Conservation (phyloP, 176 grass and related monocot genomes). For the Oryza australiensis region DNA sequence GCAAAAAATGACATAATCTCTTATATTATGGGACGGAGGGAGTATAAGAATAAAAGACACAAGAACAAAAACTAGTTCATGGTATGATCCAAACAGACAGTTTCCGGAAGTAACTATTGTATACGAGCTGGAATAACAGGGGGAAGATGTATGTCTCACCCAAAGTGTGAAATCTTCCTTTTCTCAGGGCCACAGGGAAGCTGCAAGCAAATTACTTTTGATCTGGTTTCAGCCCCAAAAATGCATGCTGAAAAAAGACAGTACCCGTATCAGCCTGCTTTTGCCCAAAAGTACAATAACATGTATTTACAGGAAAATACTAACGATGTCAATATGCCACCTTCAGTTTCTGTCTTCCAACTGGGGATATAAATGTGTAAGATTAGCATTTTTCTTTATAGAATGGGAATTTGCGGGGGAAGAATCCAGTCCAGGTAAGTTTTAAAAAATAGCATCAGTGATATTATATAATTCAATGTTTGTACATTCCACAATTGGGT, state of each 20-base stretch:
- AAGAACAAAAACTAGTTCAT: not conserved
- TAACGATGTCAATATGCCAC: not conserved
- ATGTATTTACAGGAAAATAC: not conserved
- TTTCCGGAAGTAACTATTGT: not conserved
- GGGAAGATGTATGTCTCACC: not conserved
- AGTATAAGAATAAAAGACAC: conserved; percentile 1
- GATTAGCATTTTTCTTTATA: conserved; percentile 9
- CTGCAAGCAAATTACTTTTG: not conserved
- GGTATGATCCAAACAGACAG: not conserved
- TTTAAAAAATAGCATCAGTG: conserved; percentile 20
- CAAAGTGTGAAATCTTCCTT: not conserved
- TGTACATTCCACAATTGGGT: conserved; percentile 32
- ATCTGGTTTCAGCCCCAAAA: conserved; percentile 6
- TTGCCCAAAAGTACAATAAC: not conserved
- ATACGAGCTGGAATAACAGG: not conserved
- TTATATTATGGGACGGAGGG: too few relatives aligned
- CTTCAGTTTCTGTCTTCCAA: conserved; percentile 15
- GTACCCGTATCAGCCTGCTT: conserved; percentile 22
- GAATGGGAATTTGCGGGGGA: not conserved
- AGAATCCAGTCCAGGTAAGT: not conserved
- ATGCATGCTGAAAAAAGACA: conserved; percentile 14
- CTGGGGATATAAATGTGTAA: not conserved
- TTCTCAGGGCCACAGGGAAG: not conserved
- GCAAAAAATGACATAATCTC: too few relatives aligned
- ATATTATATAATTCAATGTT: conserved; percentile 23